Evolutionary conservation across 2,329 filamentous ascomycete species (phyloP).

Genomic region (Xylariaceae sp.): DNA sequence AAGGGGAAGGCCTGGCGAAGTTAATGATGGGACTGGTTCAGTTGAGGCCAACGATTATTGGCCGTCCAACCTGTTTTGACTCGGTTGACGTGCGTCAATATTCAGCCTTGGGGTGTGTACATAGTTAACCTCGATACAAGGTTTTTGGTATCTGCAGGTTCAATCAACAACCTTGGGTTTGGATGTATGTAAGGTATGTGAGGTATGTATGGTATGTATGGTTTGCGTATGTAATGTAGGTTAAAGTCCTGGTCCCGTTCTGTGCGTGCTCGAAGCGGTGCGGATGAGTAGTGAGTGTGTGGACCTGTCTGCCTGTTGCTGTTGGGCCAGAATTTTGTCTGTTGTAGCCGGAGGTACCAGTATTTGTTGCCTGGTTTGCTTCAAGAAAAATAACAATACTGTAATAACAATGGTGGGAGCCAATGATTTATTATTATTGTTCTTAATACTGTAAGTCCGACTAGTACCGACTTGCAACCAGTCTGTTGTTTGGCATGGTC

Average conservation of each 20-base stretch:
- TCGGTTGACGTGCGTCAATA: constrained; percentile 16
- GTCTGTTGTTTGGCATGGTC: not conserved
- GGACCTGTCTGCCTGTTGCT: too few relatives aligned
- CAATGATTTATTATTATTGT: not conserved
- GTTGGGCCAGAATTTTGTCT: not conserved
- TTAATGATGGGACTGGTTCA: constrained; percentile 5
- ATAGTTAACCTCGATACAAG: not conserved
- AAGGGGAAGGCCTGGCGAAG: not conserved
- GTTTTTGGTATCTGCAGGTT: not conserved
- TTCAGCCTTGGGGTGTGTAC: not conserved
- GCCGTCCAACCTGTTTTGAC: constrained; percentile 11
- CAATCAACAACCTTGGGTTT: too few relatives aligned
- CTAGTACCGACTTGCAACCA: not conserved
- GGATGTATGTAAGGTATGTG: too few relatives aligned
- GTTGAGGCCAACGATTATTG: constrained; percentile 19
- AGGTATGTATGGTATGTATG: too few relatives aligned
- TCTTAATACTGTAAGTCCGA: not conserved
- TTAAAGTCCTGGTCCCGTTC: too few relatives aligned
- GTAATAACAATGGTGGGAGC: not conserved
- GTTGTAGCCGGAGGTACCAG: not conserved
- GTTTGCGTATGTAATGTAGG: too few relatives aligned
- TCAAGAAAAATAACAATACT: not conserved
- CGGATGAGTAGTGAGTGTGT: too few relatives aligned
- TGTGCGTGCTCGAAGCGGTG: too few relatives aligned
- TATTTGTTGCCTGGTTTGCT: not conserved